Evolutionary conservation across 768 basidiomycete genomes (phyloP), one percentile per base, ranked within the genome.

Genomic region (Lactarius evosmus): DNA sequence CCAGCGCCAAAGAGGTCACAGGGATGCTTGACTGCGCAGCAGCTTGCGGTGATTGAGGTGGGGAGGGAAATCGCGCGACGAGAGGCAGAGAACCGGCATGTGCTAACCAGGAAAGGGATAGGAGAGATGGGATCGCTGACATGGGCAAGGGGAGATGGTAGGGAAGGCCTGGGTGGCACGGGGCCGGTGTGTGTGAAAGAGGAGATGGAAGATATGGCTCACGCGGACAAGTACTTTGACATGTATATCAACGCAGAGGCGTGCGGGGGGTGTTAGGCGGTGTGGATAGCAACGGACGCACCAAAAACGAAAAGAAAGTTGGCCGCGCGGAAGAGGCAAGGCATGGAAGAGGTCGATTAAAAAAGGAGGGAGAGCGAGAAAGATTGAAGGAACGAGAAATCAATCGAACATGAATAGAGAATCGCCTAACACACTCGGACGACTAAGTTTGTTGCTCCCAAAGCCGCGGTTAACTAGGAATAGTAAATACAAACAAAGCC

Each of bases 401-500:
- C n/a, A 30, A 12, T 17, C 14, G 22, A 17, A 38, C 25, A 38
- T 19, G 62, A 63, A 38, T 25, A 41, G 46, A 25, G 46, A 49
- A 49, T 49, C 46, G 46, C 46, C 46, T 49, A 49, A 49, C 46
- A 6, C 12, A 49, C 46, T 49, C 44, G 44, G 44, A 22, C 44
- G 51, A 53, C 32, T 33, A 8, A 58, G 62, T 69, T 79, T 80
- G 69, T 73, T 85, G 63, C 71, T 82, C 71, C 82, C 83, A 74
- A 81, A 77, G 74, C 83, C 83, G 33, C 77, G 78, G 74, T 75
- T 81, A 75, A 75, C 75, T 57, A 68, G 73, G 69, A 66, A 63
- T 67, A 69, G 67, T 69, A 73, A 60, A 62, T 54, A 67, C 72
- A 75, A 75, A 75, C 74, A 75, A 70, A 63, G 65, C 55, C 70